A percentile compares a stretch with the other conserved stretches of the same genome.
phyloP scores from a whole-genome alignment of 495 filamentous ascomycete species.

The Xylaria nigripes region DNA sequence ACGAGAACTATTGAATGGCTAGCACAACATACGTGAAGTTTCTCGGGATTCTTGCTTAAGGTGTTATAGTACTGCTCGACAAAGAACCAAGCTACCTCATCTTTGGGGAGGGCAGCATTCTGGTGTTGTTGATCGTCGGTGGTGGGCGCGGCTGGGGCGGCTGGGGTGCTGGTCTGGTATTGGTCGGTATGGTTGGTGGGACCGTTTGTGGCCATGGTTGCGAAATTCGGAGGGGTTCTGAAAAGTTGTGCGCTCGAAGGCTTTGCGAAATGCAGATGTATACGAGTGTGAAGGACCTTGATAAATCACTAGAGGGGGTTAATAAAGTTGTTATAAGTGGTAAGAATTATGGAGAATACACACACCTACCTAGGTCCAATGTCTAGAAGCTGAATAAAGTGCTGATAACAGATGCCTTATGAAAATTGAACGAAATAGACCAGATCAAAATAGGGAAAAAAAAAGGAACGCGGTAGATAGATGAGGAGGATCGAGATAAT shows the following conservation, averaged over 20 bases:
- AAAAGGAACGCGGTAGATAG: neutral
- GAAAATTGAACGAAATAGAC: neutral
- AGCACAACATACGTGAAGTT: conserved; percentile 63
- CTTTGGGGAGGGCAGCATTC: conserved; percentile 44
- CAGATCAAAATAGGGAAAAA: too few species aligned
- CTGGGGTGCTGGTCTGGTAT: conserved; percentile 22
- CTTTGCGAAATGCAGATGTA: conserved; percentile 2
- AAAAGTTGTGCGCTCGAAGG: conserved; percentile 17
- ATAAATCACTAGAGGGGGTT: neutral
- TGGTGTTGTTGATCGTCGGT: conserved; percentile 16
- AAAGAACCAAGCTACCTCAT: conserved; percentile 97
- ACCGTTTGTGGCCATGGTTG: conserved; percentile 45
- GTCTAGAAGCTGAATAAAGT: neutral
- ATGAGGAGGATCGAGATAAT: neutral
- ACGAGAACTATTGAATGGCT: neutral
- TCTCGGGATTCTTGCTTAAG: conserved; percentile 86
- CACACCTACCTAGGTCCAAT: conserved; percentile 1
- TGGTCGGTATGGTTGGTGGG: conserved; percentile 32
- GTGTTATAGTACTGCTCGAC: conserved; percentile 99
- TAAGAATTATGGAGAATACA: neutral
- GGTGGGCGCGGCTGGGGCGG: conserved; percentile 13
- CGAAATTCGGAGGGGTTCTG: conserved; percentile 13
- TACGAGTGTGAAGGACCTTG: neutral
- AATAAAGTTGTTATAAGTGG: neutral
- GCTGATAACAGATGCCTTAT: conserved; percentile 5